Evolutionary conservation across 2,329 filamentous ascomycete genomes (phyloP).

Genomic region (Rhynchosporium secalis): DNA sequence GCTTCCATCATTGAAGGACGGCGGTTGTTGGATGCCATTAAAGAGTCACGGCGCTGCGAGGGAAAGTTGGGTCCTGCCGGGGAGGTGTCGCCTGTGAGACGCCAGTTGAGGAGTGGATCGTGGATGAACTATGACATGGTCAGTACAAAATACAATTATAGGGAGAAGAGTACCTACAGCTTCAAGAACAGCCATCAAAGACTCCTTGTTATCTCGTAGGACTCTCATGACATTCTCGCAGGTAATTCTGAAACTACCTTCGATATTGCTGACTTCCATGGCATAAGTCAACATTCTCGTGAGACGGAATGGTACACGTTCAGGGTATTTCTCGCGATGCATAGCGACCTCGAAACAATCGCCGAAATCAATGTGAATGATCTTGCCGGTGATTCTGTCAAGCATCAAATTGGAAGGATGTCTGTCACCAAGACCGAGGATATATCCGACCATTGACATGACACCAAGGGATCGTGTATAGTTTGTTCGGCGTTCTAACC

Average conservation of each 20-base stretch:
- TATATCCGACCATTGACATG: slow-evolving; percentile 99
- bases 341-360: slow-evolving; percentile 99
- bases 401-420: slow-evolving; percentile 98
- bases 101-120: slow-evolving; percentile 97
- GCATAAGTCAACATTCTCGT: slow-evolving; percentile 99
- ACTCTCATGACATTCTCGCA: slow-evolving; percentile 99
- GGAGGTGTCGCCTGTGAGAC: slow-evolving; percentile 66
- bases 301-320: slow-evolving; percentile 94
- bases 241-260: slow-evolving; percentile 96
- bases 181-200: slow-evolving; percentile 96
- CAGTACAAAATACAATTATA: slow-evolving; percentile 14
- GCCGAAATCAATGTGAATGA: slow-evolving; percentile 98
- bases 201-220: slow-evolving; percentile 94
- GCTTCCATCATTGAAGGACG: slow-evolving; percentile 70
- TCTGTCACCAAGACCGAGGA: slow-evolving; percentile 91
- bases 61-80: slow-evolving; percentile 67
- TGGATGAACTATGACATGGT: slow-evolving; percentile 78
- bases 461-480: slow-evolving; percentile 96
- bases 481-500: slow-evolving; percentile 97
- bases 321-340: slow-evolving; percentile 98
- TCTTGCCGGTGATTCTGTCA: slow-evolving; percentile 91
- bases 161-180: slow-evolving; percentile 65
- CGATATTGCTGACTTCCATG: slow-evolving; percentile 99
- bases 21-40: slow-evolving; percentile 51
- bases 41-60: slow-evolving; percentile 57